Base-by-base conservation (phyloP, 2,329 filamentous ascomycete genomes). In the Phymatotrichopsis omnivora region DNA sequence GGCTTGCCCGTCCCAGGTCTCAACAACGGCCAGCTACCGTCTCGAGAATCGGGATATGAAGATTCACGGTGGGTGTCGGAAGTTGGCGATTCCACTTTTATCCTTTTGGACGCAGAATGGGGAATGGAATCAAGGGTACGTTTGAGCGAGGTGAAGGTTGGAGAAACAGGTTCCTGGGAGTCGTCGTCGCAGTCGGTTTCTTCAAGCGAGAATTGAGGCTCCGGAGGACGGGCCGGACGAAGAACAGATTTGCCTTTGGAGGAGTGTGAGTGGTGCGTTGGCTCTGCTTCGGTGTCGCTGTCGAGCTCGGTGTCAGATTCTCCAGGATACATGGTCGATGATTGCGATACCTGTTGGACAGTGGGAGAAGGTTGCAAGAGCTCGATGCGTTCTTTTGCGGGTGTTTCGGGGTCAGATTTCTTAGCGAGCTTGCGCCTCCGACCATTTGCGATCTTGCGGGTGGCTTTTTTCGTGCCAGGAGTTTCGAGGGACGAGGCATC, bases 191-290 rank as follows among this genome's bases (percentile, higher is more conserved):
- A 12, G 7, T n/a, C 28, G 7, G 22, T 33, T 23, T 24, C 20
- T 3, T 14, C 14, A 20, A 2, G 24, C 23, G 12, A 27, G 30
- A n/a, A 12, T 4, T 22, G 24, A n/a, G 35, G 28, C 14, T 30
- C 35, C 6, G 24, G 20, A 1, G 41, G 35, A 22, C 32, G 20
- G 11, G 39, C 34, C 28, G 49, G 49, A 12, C 50, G 47, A 11
- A 50, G 42, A 16, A 38, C 28, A 7, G 47, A 52, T 27, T 35
- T 42, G 23, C 47, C 50, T n/a, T 52, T 50, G 12, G 42, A 4
- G 19, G 47, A 47, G 7, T n/a, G 31, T 4, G 20, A 33, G 20
- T 31, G 36, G 14, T 7, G 38, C 12, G 5, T 19, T n/a, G 14
- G 22, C 25, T 45, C 28, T 6, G 34, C 40, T 22, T 32, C 39